A percentile compares a stretch with the other conserved stretches of the same genome.
These are phyloP conservation scores for Francoa sonchifolia DNA, from an alignment of 441 rosid genomes.

Conservation along the genomic window DNA sequence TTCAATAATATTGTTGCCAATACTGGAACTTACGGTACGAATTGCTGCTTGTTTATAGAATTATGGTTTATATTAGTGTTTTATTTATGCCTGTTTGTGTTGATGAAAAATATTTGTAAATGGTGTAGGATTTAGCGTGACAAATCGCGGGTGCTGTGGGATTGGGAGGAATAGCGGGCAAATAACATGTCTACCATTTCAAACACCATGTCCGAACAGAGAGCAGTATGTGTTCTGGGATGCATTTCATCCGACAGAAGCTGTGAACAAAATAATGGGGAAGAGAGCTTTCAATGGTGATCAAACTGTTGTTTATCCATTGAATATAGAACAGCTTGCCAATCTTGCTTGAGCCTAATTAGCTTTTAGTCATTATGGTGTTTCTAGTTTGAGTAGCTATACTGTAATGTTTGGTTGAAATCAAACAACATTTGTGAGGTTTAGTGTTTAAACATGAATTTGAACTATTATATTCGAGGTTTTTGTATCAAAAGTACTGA, in stretches of 20 bases:
- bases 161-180: slow-evolving; percentile 82
- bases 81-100: neutral
- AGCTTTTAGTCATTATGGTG: no score
- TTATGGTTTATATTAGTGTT: neutral
- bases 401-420: no score
- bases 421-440: no score
- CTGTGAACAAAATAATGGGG: slow-evolving; percentile 67
- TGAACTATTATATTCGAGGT: no score
- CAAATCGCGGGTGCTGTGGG: slow-evolving; percentile 78
- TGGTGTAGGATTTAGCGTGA: slow-evolving; percentile 50
- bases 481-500: no score
- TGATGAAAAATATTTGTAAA: neutral
- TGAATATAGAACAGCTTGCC: slow-evolving; percentile 70
- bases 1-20: slow-evolving; percentile 44
- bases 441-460: no score
- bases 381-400: no score
- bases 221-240: slow-evolving; percentile 81
- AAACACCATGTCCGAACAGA: slow-evolving; percentile 65
- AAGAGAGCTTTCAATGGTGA: slow-evolving; percentile 60
- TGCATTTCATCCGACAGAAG: slow-evolving; percentile 90
- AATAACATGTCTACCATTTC: slow-evolving; percentile 81
- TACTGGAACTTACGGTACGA: slow-evolving; percentile 43
- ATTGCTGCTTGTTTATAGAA: neutral
- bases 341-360: slow-evolving; percentile 9
- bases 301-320: slow-evolving; percentile 40